These are phyloP conservation scores for Alternaria viburni DNA, from an alignment of 2,329 filamentous ascomycete species.

Conservation along the genomic window DNA sequence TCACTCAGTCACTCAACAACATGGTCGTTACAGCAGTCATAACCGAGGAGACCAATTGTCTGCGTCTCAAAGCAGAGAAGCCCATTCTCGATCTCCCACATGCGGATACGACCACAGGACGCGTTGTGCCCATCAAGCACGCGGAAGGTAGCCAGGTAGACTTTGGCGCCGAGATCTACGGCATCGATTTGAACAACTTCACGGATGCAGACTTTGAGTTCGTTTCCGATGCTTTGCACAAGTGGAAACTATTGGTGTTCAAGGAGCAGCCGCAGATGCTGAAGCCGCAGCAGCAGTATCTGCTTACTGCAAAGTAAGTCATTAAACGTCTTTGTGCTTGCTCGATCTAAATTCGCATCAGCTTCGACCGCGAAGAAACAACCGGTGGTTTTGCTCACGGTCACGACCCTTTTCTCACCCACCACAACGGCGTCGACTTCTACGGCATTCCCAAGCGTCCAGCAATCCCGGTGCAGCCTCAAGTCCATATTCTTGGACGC, in stretches of 20 bases:
- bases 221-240: constrained; percentile 10
- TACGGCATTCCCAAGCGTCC: constrained; percentile 16
- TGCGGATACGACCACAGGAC: constrained; percentile 6
- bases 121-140: constrained; percentile 9
- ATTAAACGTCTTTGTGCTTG: not conserved
- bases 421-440: constrained; percentile 12
- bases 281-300: constrained; percentile 13
- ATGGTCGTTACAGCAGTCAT: constrained; percentile 1
- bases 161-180: constrained; percentile 17
- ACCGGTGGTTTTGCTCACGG: constrained; percentile 18
- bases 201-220: constrained; percentile 16
- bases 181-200: constrained; percentile 18
- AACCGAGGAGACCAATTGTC: not conserved
- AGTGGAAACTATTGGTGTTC: constrained; percentile 14
- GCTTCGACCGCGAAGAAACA: constrained; percentile 17
- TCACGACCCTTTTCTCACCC: constrained; percentile 10
- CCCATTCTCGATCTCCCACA: constrained; percentile 7
- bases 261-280: constrained; percentile 17
- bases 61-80: not conserved
- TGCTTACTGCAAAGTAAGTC: constrained; percentile 8
- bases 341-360: not conserved
- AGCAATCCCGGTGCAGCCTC: constrained; percentile 15
- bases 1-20: not conserved
- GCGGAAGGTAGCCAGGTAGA: constrained; percentile 4
- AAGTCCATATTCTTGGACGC: constrained; percentile 19